A percentile compares a stretch with the other conserved stretches of the same genome.
These are phyloP conservation scores for Dactylorhiza incarnata DNA, from an alignment of 106 monocot species.

Conservation along the genomic window DNA sequence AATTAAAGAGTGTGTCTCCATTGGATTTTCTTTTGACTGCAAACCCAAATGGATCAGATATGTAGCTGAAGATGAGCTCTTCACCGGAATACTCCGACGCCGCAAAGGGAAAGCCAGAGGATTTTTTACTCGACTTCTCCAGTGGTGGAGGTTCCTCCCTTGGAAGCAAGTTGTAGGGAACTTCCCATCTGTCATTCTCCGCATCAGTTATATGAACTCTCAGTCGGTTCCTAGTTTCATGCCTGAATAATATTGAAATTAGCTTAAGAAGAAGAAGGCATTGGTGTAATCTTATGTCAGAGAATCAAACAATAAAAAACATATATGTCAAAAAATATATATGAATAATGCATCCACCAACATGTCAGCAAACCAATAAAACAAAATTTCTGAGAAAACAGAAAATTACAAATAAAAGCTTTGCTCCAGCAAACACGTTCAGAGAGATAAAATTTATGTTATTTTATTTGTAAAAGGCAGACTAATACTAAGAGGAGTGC, in stretches of 20 bases:
- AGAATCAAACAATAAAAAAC: neutral
- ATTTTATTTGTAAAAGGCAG: too few relatives aligned
- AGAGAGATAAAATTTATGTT: neutral
- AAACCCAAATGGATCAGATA: conserved; percentile 71
- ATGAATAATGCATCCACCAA: conserved; percentile 2
- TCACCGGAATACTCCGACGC: conserved; percentile 42
- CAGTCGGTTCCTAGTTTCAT: conserved; percentile 56
- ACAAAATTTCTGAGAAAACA: neutral
- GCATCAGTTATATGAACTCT: conserved; percentile 90
- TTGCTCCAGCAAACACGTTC: neutral
- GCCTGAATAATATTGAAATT: conserved; percentile 23
- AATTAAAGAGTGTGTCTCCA: conserved; percentile 61
- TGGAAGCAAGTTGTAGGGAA: conserved; percentile 80
- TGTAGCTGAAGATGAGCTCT: conserved; percentile 69
- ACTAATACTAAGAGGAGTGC: too few relatives aligned
- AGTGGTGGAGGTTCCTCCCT: conserved; percentile 44
- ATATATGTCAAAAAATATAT: neutral
- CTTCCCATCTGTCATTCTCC: conserved; percentile 77
- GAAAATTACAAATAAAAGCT: neutral
- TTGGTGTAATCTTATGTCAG: neutral
- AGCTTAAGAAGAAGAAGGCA: neutral
- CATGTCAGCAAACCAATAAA: neutral
- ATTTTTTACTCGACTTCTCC: neutral
- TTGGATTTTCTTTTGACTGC: conserved; percentile 56
- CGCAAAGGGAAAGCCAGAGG: conserved; percentile 16